A percentile compares a stretch with the other conserved stretches of the same genome.
These are phyloP conservation scores for Aspergillus intermedius DNA, from an alignment of 2,329 filamentous ascomycete genomes.

Conservation along the genomic window DNA sequence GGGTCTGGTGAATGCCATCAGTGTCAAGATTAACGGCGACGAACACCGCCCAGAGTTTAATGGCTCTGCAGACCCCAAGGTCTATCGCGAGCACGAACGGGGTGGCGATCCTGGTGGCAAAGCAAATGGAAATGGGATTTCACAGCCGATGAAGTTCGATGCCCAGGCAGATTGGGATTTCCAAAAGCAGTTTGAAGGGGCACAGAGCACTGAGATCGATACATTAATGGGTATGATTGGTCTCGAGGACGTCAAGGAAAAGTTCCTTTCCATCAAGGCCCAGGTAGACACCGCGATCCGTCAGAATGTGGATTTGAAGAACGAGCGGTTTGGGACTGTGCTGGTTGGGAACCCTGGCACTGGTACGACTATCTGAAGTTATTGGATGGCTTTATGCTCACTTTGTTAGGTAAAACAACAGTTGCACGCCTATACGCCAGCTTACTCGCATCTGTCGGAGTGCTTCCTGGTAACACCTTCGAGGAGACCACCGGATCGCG, in stretches of 20 bases:
- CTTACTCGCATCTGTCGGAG: constrained; percentile 57
- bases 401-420: constrained; percentile 59
- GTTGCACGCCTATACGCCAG: constrained; percentile 64
- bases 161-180: constrained; percentile 55
- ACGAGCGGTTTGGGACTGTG: constrained; percentile 56
- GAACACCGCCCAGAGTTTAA: too few species aligned
- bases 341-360: constrained; percentile 71
- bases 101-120: not conserved
- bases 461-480: constrained; percentile 55
- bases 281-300: constrained; percentile 55
- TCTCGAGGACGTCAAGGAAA: constrained; percentile 60
- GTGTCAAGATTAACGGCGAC: not conserved
- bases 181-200: constrained; percentile 50
- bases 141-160: constrained; percentile 7
- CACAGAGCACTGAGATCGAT: constrained; percentile 52
- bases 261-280: constrained; percentile 58
- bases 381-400: not conserved
- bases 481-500: constrained; percentile 62
- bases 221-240: constrained; percentile 64
- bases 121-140: not conserved
- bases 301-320: constrained; percentile 50
- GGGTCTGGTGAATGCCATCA: not conserved
- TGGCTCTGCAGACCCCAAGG: too few species aligned
- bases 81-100: not conserved
- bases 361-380: constrained; percentile 36